Evolutionary conservation across 768 basidiomycete species (phyloP), one percentile per base, ranked within the genome.

Genomic region (Epithele typhae): DNA sequence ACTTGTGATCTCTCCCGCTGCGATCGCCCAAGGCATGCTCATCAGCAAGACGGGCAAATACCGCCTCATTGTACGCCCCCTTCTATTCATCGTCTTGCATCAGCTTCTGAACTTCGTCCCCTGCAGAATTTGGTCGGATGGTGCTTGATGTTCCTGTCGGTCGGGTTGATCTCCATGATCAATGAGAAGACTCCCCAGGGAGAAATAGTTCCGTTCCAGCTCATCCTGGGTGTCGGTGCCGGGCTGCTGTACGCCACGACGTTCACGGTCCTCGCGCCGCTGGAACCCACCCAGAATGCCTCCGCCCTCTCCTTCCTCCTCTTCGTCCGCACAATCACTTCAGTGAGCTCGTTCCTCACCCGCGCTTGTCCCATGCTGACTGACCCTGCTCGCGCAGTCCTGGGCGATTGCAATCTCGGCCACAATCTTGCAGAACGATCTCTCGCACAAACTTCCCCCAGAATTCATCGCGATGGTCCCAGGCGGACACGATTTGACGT

Each of bases 331-430:
- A 45, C 45, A 19, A 61, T 62, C 39, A 48, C 49, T 0, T 52
- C 55, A 25, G 64, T 59, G 24, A 43, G 42, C 25, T 27, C 12
- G 22, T 50, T 37, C 21, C 6, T 18, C 32, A 12, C 14, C 27
- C 12, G 14, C 7, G 12, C 21, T 45, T 19, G 33, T 33, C 39
- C 4, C 6, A 32, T 17, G n/a, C 17, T 27, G 11, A 7, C 18
- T 15, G 18, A 24, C 12, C 25, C n/a, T 30, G 23, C 12, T 17
- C 17, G 18, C 32, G 3, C 57, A 71, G 57, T 56, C 61, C 8
- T 65, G 68, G 57, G 71, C 69, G 10, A 60, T 72, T 42, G 57
- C 64, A 12, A 61, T 73, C 37, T 68, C 68, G 2, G 58, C 61
- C 4, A 63, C 66, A 0, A 51, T 71, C 38, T 55, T 74, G 9